Base-by-base conservation (phyloP, 1,284 basidiomycete genomes). In the Papiliotrema fonsecae region DNA sequence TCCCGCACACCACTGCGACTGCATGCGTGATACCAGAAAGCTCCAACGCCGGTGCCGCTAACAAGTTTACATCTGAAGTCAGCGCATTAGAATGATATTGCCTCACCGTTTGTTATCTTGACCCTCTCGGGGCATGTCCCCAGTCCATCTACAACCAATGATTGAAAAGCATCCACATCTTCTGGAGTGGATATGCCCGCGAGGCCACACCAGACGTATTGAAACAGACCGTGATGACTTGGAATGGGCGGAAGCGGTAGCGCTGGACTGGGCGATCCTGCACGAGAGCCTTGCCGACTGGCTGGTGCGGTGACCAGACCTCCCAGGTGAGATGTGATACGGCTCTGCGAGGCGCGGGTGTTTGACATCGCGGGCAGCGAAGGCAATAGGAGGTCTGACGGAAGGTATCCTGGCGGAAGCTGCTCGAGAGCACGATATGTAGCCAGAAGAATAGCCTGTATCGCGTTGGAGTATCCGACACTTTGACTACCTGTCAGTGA, bases 161-260 rank as follows among this genome's bases (percentile, higher is more conserved):
- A 53, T 14, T 38, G 37, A 42, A 70, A 67, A 1, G 57, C 56
- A 7, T 54, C 49, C 10, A 50, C 51, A 45, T 70, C 67, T 6
- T 47, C 42, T 1, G 55, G 47, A 4, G 53, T 57, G 14, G 49
- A 54, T 41, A 69, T 60, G 6, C 68, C 68, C 0, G 68, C 68
- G 1, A 70, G 51, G n/a, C 57, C 68, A 14, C 67, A 57, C 68
- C 68, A 70, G 45, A 56, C 61, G 37, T n/a, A n/a, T n/a, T n/a
- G n/a, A n/a, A n/a, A n/a, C n/a, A n/a, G n/a, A 58, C 62, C 21
- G 47, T 47, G 54, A 70, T 66, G 4, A 68, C 45, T 3, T 52
- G 40, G 55, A 35, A 67, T 42, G 2, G 56, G 45, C 13, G 63
- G 55, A 11, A 63, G 30, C 3, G 30, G 36, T 6, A 39, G 24